Evolutionary conservation across 768 basidiomycete genomes (phyloP).

Genomic region (Pleurotus salmoneostramineus): DNA sequence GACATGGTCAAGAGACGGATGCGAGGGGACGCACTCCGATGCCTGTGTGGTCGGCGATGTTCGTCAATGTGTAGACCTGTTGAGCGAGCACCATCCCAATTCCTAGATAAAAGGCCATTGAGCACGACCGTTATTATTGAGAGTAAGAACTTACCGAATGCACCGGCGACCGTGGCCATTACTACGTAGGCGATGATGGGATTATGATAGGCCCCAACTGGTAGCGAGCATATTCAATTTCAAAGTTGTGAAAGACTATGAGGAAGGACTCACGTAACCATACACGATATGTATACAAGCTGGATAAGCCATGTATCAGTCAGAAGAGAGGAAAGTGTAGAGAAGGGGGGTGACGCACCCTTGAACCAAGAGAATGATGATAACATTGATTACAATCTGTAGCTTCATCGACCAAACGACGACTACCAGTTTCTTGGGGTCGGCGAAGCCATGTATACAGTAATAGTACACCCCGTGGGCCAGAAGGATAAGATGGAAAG

Average conservation of each 20-base stretch:
- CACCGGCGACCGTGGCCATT: not conserved
- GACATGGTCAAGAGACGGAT: not conserved
- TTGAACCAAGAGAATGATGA: slow-evolving; percentile 1
- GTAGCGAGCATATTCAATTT: not conserved
- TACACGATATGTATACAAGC: slow-evolving; percentile 1
- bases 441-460: not conserved
- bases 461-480: slow-evolving; percentile 1
- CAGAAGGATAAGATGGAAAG: not conserved
- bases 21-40: not conserved
- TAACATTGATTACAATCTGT: not conserved
- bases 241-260: not conserved
- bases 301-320: not conserved
- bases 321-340: no score
- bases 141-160: not conserved
- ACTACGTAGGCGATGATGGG: not conserved
- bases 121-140: not conserved
- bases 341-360: not conserved
- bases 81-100: slow-evolving; percentile 4
- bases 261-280: not conserved
- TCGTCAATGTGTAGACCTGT: not conserved
- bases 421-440: not conserved
- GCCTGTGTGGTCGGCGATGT: not conserved
- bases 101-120: not conserved
- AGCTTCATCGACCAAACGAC: slow-evolving; percentile 4
- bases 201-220: slow-evolving; percentile 1